phyloP scores from a whole-genome alignment of 441 rosid species.

The Erodium moschatum region DNA sequence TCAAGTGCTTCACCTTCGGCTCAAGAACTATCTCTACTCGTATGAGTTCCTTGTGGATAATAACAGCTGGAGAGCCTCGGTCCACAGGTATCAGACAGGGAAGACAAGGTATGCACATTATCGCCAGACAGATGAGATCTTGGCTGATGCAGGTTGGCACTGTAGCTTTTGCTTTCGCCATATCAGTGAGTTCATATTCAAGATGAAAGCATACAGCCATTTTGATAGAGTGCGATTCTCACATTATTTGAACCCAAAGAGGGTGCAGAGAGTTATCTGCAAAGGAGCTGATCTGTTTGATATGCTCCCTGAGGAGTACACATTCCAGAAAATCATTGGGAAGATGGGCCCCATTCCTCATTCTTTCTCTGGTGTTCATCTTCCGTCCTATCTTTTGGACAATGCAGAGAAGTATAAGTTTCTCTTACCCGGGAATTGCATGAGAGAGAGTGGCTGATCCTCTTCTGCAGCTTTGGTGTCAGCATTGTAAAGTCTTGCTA shows the following conservation, averaged over 20 bases:
- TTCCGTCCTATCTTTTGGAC: conserved; percentile 21
- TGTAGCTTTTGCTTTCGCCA: conserved; percentile 8
- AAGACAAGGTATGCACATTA: conserved; percentile 6
- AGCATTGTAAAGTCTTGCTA: not conserved
- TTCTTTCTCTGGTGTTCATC: conserved; percentile 24
- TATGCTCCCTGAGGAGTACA: conserved; percentile 25
- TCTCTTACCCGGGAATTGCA: conserved; percentile 10
- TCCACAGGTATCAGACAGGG: conserved; percentile 7
- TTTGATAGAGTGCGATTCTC: conserved; percentile 19
- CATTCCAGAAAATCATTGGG: conserved; percentile 22
- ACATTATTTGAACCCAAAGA: conserved; percentile 15
- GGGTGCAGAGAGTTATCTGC: conserved; percentile 23
- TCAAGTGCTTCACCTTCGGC: conserved; percentile 19
- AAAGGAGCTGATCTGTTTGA: conserved; percentile 24
- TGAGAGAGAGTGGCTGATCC: conserved; percentile 17
- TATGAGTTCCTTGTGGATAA: conserved; percentile 22
- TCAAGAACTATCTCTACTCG: conserved; percentile 23
- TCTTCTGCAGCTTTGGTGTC: not conserved
- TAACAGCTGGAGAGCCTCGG: not conserved
- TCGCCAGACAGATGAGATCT: conserved; percentile 3
- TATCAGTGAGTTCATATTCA: conserved; percentile 7
- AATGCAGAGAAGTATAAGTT: conserved; percentile 1
- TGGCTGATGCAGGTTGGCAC: conserved; percentile 1
- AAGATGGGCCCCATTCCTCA: conserved; percentile 25
- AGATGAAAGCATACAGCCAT: conserved; percentile 23